Evolutionary conservation across 495 filamentous ascomycete species (phyloP), one percentile per base, ranked within the genome.

Genomic region (Opeltia flavorubescens): DNA sequence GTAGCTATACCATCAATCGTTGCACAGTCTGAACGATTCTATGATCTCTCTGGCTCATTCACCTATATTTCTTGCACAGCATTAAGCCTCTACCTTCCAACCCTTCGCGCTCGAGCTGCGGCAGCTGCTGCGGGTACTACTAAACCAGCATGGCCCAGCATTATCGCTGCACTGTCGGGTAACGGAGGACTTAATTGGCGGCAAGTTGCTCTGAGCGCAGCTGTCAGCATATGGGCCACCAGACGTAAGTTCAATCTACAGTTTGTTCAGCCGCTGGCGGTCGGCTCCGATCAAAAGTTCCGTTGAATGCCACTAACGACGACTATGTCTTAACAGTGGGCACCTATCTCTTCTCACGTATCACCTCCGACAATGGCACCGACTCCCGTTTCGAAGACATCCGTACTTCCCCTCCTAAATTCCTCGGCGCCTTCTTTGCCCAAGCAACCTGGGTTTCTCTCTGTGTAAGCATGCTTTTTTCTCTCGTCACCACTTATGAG

Each of bases 371-470:
- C 23, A 55, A 73, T 24, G 73, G 77, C 17, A 50, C 64, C 26
- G 78, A 83, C 63, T 74, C 70, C 31, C 70, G 77, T 44, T 82
- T 83, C 63, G 74, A 81, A 47, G 52, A 58, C 44, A 77, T 83
- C 58, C 72, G 75, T 44, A 60, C 50, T 29, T 66, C 66, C 2
- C 69, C 75, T 0, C 50, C 60, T 0, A 67, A 64, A 43, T 83
- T 83, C 63, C 52, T 62, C 12, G 69, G 49, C 21, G 74, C 74
- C 5, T 84, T 72, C 53, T 57, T 74, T 34, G 67, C 66, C 8
- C 78, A 84, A 61, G 76, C 75, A 8, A 68, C 65, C 0, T 81
- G 76, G 78, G 71, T 81, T 1, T 73, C 74, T 29, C 63, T 80
- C 8, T 75, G 71, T 55, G 38, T 41, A 41, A 21, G 38, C 38